Conservation (phyloP, 2,329 filamentous ascomycete species). For the Nannizziopsis arthrosporioides region DNA sequence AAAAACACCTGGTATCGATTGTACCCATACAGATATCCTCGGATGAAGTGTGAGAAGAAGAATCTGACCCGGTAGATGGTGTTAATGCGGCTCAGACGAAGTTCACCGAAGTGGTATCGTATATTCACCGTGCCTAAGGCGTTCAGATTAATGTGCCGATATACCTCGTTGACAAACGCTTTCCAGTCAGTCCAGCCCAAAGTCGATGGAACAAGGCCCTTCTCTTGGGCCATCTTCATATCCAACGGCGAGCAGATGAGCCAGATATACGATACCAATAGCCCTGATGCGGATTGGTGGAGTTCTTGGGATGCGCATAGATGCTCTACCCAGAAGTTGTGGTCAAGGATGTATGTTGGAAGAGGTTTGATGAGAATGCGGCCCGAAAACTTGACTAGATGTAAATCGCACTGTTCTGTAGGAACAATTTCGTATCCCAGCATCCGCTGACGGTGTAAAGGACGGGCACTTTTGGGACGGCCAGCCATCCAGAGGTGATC, state of each 20-base stretch:
- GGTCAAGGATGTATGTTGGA: conserved; percentile 19
- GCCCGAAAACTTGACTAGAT: conserved; percentile 19
- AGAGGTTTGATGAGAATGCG: conserved; percentile 23
- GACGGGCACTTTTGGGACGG: conserved; percentile 16
- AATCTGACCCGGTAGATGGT: conserved; percentile 30
- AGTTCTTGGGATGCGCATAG: conserved; percentile 19
- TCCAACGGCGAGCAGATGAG: conserved; percentile 32
- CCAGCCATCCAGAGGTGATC: conserved; percentile 22
- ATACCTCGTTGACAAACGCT: conserved; percentile 23
- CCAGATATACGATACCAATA: conserved; percentile 34
- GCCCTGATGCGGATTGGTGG: conserved; percentile 25
- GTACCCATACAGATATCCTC: conserved; percentile 22
- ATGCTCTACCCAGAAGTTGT: conserved; percentile 18
- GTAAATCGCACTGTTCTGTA: conserved; percentile 21
- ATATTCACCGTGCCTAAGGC: conserved; percentile 24
- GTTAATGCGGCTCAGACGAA: conserved; percentile 36
- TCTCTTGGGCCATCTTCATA: conserved; percentile 26
- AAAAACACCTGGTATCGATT: conserved; percentile 35
- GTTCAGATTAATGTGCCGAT: conserved; percentile 22
- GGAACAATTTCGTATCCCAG: conserved; percentile 17
- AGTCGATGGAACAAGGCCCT: conserved; percentile 23
- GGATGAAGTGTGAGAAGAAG: conserved; percentile 21
- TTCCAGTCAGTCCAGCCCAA: conserved; percentile 34
- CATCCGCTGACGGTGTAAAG: conserved; percentile 20
- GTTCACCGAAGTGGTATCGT: conserved; percentile 36